phyloP scores from a whole-genome alignment of 768 basidiomycete species.

The Lentinula edodes region DNA sequence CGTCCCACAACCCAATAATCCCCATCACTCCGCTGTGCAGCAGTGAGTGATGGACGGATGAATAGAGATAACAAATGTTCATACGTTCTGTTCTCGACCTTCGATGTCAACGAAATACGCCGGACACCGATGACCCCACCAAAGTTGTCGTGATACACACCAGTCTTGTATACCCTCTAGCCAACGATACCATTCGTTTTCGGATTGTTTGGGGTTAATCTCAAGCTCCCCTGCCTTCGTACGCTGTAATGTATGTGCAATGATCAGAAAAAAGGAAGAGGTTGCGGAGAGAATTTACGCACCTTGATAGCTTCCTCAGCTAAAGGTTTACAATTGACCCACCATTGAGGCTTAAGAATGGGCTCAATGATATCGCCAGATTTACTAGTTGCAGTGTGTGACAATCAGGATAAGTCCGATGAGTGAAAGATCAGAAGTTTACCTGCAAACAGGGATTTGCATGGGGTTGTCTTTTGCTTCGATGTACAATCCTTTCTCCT shows the following conservation, averaged over 20 bases:
- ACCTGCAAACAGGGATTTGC: slow-evolving; percentile 93
- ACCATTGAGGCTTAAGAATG: slow-evolving; percentile 97
- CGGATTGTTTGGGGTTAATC: slow-evolving; percentile 80
- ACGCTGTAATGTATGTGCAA: slow-evolving; percentile 43
- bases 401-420: slow-evolving; percentile 3
- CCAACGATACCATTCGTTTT: slow-evolving; percentile 96
- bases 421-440: slow-evolving; percentile 14
- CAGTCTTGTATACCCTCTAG: slow-evolving; percentile 94
- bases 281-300: slow-evolving; percentile 3
- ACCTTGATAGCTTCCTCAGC: slow-evolving; percentile 89
- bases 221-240: slow-evolving; percentile 82
- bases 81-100: slow-evolving; percentile 62
- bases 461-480: slow-evolving; percentile 96
- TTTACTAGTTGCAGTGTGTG: slow-evolving; percentile 47
- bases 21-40: slow-evolving; percentile 52
- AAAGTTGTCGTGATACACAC: slow-evolving; percentile 98
- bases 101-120: slow-evolving; percentile 90
- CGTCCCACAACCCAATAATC: slow-evolving; percentile 92
- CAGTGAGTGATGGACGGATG: neutral
- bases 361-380: slow-evolving; percentile 96
- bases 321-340: slow-evolving; percentile 89
- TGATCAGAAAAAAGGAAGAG: neutral
- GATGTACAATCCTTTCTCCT: slow-evolving; percentile 79
- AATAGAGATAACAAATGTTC: slow-evolving; percentile 12
- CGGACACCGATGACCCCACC: slow-evolving; percentile 98